Evolutionary conservation across 495 filamentous ascomycete species (phyloP), one percentile per base, ranked within the genome.

Genomic region (Aspergillus nanangensis): DNA sequence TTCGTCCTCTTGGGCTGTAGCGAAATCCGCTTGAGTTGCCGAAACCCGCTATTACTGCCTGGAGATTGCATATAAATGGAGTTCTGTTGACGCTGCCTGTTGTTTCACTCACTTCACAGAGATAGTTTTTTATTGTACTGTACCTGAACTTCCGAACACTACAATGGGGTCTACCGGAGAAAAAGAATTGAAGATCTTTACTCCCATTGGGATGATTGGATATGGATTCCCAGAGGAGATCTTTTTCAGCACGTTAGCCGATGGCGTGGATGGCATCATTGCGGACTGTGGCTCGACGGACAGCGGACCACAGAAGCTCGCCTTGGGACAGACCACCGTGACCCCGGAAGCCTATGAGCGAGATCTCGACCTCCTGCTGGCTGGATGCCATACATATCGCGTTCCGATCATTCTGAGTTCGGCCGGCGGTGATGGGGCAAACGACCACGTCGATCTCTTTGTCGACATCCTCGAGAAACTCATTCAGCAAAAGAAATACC

Each of bases 261-360:
- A n/a, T n/a, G n/a, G n/a, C n/a, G n/a, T n/a, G n/a, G n/a, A n/a
- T n/a, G n/a, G n/a, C n/a, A 62, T 78, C 27, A 74, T 78, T 14
- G 47, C 74, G 8, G 75, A 78, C 49, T 64, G 62, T 32, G 74
- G 74, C 1, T 75, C 71, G 2, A 78, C 72, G 0, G 74, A 78
- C 47, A 54, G 60, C 17, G 75, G 75, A 1, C 74, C 75, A 0
- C 58, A 55, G 5, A 70, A 70, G 46, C 63, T 78, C 1, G 75
- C 62, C 8, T 44, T 72, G n/a, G 63, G 62, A 3, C 47, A 41
- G 10, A 63, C 65, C 51, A 67, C 65, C 2, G 45, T 32, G 1
- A 59, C 60, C 0, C 58, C 67, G 11, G 50, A 56, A 1, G 43
- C 65, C 0, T 76, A 77, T 47, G 47, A 55, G 9, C 45, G 67